Base-by-base conservation (phyloP, 352 stramenopile genomes). In the Phytophthora sansomeana region DNA sequence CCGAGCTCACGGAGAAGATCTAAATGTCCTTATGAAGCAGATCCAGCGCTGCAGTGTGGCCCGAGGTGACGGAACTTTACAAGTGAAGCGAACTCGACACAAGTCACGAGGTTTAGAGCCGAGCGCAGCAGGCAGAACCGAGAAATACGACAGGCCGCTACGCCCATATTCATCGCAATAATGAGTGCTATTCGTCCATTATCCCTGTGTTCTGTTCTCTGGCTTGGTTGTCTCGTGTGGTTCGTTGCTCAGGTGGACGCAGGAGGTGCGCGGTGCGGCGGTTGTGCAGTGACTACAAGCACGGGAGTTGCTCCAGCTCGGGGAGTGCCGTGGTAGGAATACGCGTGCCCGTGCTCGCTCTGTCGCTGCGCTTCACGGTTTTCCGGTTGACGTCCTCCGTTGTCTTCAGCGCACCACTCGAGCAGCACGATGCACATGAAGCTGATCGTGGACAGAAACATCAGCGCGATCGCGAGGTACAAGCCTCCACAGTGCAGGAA, bases 1-100 rank as follows among this genome's bases (percentile, higher is more conserved):
- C 98, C 3, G 97, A 99, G 78, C 81, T 99, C 59, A 98, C 96
- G 6, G 87, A 98, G 64, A 99, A 99, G 83, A 77, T 99, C 67
- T 99, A 86, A 84, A 80, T 35, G n/a, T n/a, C n/a, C 43, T 6
- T 29, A 43, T 54, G 47, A 30, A 33, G 26, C 29, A 54, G 30
- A 41, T 41, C 16, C 26, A 30, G 29, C 14, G 24, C 10, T 52
- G n/a, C 21, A 24, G 21, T 24, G 21, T 24, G 21, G 21, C 21
- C 21, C 21, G 21, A 24, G 21, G 21, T 24, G 21, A 24, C 21
- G 21, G 21, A 24, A 3, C 21, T 24, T 24, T 52, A 30, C 24
- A 35, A 10, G 19, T 19, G 42, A 36, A 38, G 39, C 41, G n/a
- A 50, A 28, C 41, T 28, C 33, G 24, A 36, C 28, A 21, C 19